Conservation (phyloP, 106 monocot species). For the Dioscorea dumetorum region DNA sequence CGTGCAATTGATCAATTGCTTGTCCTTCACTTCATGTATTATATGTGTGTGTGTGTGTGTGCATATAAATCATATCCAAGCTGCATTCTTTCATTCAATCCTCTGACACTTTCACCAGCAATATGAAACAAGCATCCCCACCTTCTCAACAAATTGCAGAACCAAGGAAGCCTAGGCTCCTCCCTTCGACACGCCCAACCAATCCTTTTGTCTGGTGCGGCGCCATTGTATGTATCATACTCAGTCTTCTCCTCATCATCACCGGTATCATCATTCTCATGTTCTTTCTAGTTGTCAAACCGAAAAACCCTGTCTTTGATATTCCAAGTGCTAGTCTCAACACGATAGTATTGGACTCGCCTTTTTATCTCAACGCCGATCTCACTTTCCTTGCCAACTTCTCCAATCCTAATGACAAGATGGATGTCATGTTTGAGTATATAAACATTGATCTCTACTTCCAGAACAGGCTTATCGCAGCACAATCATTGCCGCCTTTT, state of each 20-base stretch:
- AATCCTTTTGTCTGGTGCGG: slow-evolving; percentile 57
- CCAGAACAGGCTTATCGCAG: slow-evolving; percentile 37
- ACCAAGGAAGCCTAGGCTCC: slow-evolving; percentile 22
- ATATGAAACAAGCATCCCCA: background rate
- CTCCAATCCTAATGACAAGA: slow-evolving; percentile 75
- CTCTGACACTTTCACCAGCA: background rate
- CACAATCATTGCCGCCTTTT: slow-evolving; percentile 58
- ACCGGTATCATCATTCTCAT: slow-evolving; percentile 59
- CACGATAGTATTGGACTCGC: slow-evolving; percentile 63
- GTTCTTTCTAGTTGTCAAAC: slow-evolving; percentile 77
- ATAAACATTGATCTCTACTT: slow-evolving; percentile 72
- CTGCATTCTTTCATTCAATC: background rate
- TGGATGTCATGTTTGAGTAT: slow-evolving; percentile 53
- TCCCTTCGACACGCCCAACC: slow-evolving; percentile 43
- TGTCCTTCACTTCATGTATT: too few species aligned
- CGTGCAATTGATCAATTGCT: too few species aligned
- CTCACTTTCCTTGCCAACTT: slow-evolving; percentile 81
- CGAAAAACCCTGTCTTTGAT: slow-evolving; percentile 54
- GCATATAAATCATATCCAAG: too few species aligned
- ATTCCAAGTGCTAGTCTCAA: slow-evolving; percentile 58
- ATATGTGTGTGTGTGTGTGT: too few species aligned
- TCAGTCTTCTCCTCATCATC: slow-evolving; percentile 71
- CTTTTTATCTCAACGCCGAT: slow-evolving; percentile 62
- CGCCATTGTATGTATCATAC: slow-evolving; percentile 59
- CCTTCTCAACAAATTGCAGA: background rate